Conservation (phyloP, 768 basidiomycete species). For the Agaricus blazei region DNA sequence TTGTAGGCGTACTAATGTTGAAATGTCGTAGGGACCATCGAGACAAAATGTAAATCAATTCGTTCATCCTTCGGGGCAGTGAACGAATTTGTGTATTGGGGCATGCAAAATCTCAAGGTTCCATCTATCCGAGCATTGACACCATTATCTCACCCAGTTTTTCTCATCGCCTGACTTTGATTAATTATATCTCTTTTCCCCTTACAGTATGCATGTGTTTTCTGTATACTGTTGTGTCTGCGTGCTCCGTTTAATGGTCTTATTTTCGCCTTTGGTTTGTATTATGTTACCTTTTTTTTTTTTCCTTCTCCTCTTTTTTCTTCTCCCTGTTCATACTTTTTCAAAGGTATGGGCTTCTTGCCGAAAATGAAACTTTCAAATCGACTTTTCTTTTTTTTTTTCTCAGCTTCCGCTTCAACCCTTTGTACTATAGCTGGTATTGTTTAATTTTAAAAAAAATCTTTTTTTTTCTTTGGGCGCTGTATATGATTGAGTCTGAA, state of each 20-base stretch:
- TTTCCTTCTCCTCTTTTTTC: not conserved
- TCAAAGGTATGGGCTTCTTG: too few species aligned
- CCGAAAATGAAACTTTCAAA: not conserved
- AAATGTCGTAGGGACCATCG: slow-evolving; percentile 11
- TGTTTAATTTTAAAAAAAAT: too few species aligned
- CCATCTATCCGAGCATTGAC: not conserved
- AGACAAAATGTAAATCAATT: slow-evolving; percentile 20
- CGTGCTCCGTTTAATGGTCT: not conserved
- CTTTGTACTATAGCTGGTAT: not conserved
- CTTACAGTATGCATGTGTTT: not conserved
- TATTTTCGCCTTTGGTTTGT: not conserved
- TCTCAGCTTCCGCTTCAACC: not conserved
- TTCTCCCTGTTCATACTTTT: not conserved
- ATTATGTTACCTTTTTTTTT: not conserved
- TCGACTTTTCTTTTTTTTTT: not conserved
- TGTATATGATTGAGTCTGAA: too few species aligned
- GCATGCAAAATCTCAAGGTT: too few species aligned
- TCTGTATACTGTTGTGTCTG: too few species aligned
- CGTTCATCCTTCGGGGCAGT: slow-evolving; percentile 19
- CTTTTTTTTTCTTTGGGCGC: too few species aligned
- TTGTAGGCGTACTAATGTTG: too few species aligned
- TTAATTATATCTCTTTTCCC: not conserved
- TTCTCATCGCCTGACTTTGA: not conserved
- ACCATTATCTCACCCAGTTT: not conserved
- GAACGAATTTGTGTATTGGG: not conserved